Base-by-base conservation (phyloP, 495 filamentous ascomycete genomes). In the Annulohypoxylon stygium region DNA sequence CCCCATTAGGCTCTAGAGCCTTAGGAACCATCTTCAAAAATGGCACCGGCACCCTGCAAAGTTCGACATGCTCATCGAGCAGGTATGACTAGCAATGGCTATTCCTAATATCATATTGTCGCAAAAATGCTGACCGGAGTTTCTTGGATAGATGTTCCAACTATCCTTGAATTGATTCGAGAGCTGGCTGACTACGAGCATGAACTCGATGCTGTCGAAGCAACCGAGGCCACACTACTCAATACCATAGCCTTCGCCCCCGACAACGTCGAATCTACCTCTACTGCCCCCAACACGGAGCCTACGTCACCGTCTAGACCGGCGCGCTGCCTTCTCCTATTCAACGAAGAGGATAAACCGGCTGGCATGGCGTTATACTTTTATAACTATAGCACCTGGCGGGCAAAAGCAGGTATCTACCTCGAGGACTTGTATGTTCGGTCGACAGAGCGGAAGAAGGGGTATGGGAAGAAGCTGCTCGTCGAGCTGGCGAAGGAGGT, bases 351-450 rank as follows among this genome's bases (percentile, higher is more conserved):
- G 3, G 81, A 78, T 4, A 75, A 75, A 25, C 74, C 84, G 0
- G 86, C 79, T 0, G 88, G 88, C 9, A 88, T 90, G 77, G 88
- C 88, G 4, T 62, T 90, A 61, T 90, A 88, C 71, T 89, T 87
- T 62, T 87, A 88, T 75, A 88, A 86, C 74, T 87, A 87, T 78
- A 84, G 89, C 65, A 98, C 96, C 4, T 98, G 96, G 96, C 89
- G 91, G 41, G 89, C 91, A 3, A 87, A 87, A 9, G 91, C 96
- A 1, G 96, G 96, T 1, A 94, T 99, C 73, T 97, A 96, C 76
- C 90, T 99, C 11, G 96, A 99, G 78, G 96, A 99, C 78, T 83
- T 99, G 9, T 98, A 92, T 75, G 93, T 99, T 34, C 83, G 90
- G 75, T 87, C 90, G 23, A 81, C 80, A 26, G 90, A 91, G 51